Evolutionary conservation across 305 asterid genomes (phyloP), one percentile per base, ranked within the genome.

Genomic region (Coffea humblotiana): DNA sequence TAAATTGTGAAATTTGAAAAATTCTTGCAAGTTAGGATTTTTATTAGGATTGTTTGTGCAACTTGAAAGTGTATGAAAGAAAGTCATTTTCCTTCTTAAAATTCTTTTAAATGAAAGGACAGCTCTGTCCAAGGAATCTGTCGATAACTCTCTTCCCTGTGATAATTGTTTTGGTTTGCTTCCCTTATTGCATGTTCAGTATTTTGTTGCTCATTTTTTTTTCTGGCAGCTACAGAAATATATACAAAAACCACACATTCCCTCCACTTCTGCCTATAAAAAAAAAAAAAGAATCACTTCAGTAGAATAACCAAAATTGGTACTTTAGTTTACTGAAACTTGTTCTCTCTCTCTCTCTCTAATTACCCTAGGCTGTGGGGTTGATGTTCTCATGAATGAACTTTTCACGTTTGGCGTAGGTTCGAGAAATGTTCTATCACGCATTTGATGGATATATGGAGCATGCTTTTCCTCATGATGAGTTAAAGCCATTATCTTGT

Each of bases 361-460:
- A 37, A 37, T 0, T 37, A 37, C 43, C 43, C 43, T 37, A 37
- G 43, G 43, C 43, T 37, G 2, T 37, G 43, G 43, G 43, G 0
- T 37, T 37, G 68, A 56, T 76, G 70, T 51, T 60, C 40, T 71
- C 61, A 74, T 75, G 77, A 75, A 29, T n/a, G 14, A 18, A 40
- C 45, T 78, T 77, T 69, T 82, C 19, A 23, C 72, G 35, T 76
- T 72, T 84, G 77, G 43, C 81, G 64, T 84, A 93, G 99, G 98
- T 93, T 80, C 92, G 94, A 0, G 98, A 84, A 79, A 95, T 95
- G 98, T 93, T 95, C 86, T 93, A 93, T 88, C 97, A 95, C 81
- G 99, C 99, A 56, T 95, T 95, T 84, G 86, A 90, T 82, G 99
- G 99, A 78, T 95, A 95, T 85, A 95, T 93, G 98, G 89, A 86